These are phyloP conservation scores for Sinapis alba DNA, from an alignment of 441 rosid species.

Conservation along the genomic window DNA sequence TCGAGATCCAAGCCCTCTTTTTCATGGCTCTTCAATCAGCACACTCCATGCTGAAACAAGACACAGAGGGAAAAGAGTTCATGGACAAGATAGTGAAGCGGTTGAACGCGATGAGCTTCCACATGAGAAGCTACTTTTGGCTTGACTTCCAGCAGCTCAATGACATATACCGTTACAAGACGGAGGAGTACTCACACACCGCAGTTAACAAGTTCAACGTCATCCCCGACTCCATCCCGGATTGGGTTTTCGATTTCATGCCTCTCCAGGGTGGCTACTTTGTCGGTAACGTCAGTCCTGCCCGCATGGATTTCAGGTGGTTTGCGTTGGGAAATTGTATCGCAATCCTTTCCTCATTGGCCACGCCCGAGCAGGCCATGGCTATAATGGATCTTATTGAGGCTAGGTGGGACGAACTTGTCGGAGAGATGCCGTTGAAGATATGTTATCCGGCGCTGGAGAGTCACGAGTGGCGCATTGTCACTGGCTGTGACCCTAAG, in stretches of 20 bases:
- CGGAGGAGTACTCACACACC: no score
- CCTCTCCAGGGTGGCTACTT: no score
- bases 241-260: no score
- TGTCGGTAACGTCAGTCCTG: conserved; percentile 39
- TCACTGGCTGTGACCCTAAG: conserved; percentile 61
- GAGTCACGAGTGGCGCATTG: conserved; percentile 56
- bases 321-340: conserved; percentile 51
- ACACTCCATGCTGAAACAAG: conserved; percentile 8
- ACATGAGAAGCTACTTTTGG: conserved; percentile 57
- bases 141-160: conserved; percentile 44
- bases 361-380: conserved; percentile 47
- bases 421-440: conserved; percentile 64
- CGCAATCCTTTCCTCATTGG: conserved; percentile 51
- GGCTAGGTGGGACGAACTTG: conserved; percentile 53
- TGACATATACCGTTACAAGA: conserved; percentile 11
- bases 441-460: conserved; percentile 55
- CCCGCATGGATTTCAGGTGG: conserved; percentile 60
- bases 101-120: conserved; percentile 53
- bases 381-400: conserved; percentile 55
- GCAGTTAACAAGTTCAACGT: no score
- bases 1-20: conserved; percentile 13
- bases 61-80: conserved; percentile 52
- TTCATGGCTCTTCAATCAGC: conserved; percentile 15
- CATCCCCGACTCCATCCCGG: no score
- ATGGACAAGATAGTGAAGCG: conserved; percentile 53